These are phyloP conservation scores for Triticum turgidum DNA, from an alignment of 176 grass and related monocot genomes.

Conservation along the genomic window DNA sequence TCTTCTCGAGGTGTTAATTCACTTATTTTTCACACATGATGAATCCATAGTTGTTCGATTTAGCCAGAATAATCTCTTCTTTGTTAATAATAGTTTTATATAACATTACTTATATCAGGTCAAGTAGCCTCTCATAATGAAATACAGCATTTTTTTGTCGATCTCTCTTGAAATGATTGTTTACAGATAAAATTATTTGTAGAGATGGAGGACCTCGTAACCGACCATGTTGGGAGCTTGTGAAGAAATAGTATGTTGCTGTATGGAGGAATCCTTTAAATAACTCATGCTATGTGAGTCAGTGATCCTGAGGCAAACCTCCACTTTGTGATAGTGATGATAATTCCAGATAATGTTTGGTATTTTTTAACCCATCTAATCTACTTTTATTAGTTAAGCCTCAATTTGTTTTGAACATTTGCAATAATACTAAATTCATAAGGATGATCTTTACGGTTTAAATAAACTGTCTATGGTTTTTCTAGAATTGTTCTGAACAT, in stretches of 20 bases:
- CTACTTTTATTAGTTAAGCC: constrained; percentile 3
- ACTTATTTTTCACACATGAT: no score
- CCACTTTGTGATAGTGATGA: constrained; percentile 60
- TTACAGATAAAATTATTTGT: constrained; percentile 31
- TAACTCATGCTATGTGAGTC: constrained; percentile 66
- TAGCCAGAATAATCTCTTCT: no score
- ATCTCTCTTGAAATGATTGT: not conserved
- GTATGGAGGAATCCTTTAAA: constrained; percentile 85
- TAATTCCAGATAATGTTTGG: constrained; percentile 70
- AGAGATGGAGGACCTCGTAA: constrained; percentile 23
- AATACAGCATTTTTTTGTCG: not conserved
- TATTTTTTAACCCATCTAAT: constrained; percentile 33
- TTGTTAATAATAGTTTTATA: not conserved
- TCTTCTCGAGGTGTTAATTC: not conserved
- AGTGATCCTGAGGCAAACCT: constrained; percentile 51
- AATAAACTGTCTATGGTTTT: no score
- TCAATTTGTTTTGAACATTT: not conserved
- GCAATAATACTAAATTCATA: no score
- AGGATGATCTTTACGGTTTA: no score
- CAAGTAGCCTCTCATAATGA: no score
- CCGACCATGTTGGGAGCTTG: constrained; percentile 76
- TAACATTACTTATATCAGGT: not conserved
- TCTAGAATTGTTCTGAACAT: no score
- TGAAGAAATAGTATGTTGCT: constrained; percentile 84
- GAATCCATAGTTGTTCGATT: no score